Conservation (phyloP, 148 eudicot species). For the Tetragonia tetragonoides region DNA sequence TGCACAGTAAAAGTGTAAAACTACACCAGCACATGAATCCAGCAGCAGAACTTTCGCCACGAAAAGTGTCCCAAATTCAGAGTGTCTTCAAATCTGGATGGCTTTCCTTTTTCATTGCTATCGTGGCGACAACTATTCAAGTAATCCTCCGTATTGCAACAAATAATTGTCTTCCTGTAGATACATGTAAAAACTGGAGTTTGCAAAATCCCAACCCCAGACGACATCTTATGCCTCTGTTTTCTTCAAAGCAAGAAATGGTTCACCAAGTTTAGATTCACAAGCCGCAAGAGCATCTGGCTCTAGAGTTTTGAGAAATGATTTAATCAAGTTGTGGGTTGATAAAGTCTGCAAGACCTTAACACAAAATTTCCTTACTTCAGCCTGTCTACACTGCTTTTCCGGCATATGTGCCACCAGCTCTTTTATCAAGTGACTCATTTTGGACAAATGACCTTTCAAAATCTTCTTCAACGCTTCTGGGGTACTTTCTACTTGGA, state of each 20-base stretch:
- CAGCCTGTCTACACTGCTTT: conserved; percentile 75
- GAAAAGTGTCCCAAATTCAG: background rate
- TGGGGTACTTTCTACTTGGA: conserved; percentile 33
- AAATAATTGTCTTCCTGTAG: background rate
- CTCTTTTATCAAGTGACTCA: conserved; percentile 50
- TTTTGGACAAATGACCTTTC: conserved; percentile 45
- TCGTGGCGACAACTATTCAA: background rate
- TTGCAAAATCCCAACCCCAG: background rate
- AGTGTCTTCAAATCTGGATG: background rate
- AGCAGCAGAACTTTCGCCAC: background rate
- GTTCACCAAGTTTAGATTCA: conserved; percentile 72
- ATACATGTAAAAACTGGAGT: background rate
- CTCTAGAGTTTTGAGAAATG: conserved; percentile 64
- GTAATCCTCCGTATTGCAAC: background rate
- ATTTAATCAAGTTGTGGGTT: conserved; percentile 39
- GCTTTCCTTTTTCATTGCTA: background rate
- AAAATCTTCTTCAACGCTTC: conserved; percentile 38
- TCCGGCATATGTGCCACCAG: conserved; percentile 68
- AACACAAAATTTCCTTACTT: conserved; percentile 68
- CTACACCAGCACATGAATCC: background rate
- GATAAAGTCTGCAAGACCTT: conserved; percentile 55
- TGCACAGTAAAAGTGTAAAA: background rate
- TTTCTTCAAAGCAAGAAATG: conserved; percentile 66
- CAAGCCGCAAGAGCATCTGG: conserved; percentile 60
- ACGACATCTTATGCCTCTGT: conserved; percentile 14